Evolutionary conservation across 352 stramenopile species (phyloP), one percentile per base, ranked within the genome.

Genomic region (Phytophthora ramorum): DNA sequence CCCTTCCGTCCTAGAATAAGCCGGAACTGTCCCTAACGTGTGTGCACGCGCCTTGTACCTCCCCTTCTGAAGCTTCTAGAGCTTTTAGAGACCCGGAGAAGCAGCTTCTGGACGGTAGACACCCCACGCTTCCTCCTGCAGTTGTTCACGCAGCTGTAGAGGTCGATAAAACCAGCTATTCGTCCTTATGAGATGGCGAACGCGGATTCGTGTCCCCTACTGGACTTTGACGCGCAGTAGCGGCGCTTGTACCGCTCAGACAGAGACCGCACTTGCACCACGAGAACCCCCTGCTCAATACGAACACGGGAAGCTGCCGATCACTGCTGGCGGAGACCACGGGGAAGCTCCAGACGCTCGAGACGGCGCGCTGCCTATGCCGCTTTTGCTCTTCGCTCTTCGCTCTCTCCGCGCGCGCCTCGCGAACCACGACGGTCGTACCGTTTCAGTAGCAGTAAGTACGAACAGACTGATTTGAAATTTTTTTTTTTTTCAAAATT

Each of bases 311-410:
- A 35, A 61, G 57, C 24, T 51, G 40, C 37, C 44, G 38, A 4
- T 46, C 34, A 40, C 43, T 68, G 44, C 47, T 73, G 51, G 40
- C 46, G 55, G 65, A 30, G 41, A 58, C 53, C 46, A 38, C 44
- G 28, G 50, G 38, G 38, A 57, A 38, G 65, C 38, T 75, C 59
- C 48, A 62, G 65, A 77, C 50, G 69, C 65, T 71, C 55, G 55
- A 73, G 57, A 71, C 53, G 57, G 51, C 58, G 53, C 48, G 61
- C 54, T 73, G 48, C 62, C 49, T 63, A 47, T 71, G 64, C 71
- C 73, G 45, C 56, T 63, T 59, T 71, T 41, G 45, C 51, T 66
- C 62, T 71, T 75, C 66, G 55, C 46, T 71, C 64, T 63, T 74
- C 43, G 59, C 65, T 60, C 41, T 71, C 37, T 69, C 53, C 22